Base-by-base conservation (phyloP, 441 rosid genomes). In the Pelargonium citronellum region DNA sequence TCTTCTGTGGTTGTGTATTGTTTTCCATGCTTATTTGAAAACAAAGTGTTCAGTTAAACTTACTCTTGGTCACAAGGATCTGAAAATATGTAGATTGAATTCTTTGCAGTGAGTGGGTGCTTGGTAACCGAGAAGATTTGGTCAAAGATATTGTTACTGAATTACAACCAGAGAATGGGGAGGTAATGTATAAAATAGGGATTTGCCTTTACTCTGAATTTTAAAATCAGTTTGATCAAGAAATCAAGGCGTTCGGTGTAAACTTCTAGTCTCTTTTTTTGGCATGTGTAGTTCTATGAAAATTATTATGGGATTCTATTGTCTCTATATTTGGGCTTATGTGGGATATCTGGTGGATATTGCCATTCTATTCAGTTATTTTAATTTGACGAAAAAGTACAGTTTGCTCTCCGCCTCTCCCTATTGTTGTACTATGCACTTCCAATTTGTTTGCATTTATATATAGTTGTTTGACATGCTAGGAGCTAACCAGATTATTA, bases 61-160 rank as follows among this genome's bases (percentile, higher is more conserved):
- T 34, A 30, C 58, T 57, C 58, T 61, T 57, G 70, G 66, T 60
- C 46, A 13, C 39, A 69, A 63, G 64, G 15, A 70, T 60, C 7
- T 12, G 17, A 37, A 57, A 60, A 57, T 41, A 60, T 44, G 27
- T 6, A 68, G 62, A 63, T 44, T 17, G 44, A 24, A 20, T 24
- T 16, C 78, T 75, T 55, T 74, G 80, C 88, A 94, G 98, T 79
- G 98, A 91, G 73, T 94, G 97, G 98, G 97, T 94, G 69, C 91
- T 94, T 75, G 98, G 98, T 67, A 90, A 85, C 76, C 82, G 95
- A 58, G 98, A 94, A 79, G 98, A 94, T 88, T 84, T 94, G 78
- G 97, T 81, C 71, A 91, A 90, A 83, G 96, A 94, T 80, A 85
- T 94, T 72, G 61, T 87, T 70, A 80, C 85, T 41, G 94, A 86